Base-by-base conservation (phyloP, 306 rosid species). In the Quercus berberidifolia region DNA sequence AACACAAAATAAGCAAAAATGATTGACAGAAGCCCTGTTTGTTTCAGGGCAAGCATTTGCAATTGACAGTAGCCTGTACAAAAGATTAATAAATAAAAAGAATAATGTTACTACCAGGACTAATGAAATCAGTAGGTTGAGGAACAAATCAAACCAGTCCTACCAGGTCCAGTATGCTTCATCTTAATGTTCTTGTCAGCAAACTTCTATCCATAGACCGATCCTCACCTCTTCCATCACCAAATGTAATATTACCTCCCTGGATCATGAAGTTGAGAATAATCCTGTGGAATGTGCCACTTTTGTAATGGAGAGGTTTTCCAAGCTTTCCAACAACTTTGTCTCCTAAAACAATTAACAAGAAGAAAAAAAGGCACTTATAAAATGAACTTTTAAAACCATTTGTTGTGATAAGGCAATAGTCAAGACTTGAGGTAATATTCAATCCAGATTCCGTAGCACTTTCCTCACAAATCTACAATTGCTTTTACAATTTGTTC, bases 81-180 rank as follows among this genome's bases (percentile, higher is more conserved):
- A 41, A 80, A 72, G 20, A 65, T 35, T 35, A 79, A 69, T 75
- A 28, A 74, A 46, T 5, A 23, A 81, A 19, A 7, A 49, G 6
- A 6, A 4, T 5, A 31, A 18, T 30, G 1, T 31, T 58, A 69
- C 19, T 26, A 38, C 74, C 54, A 35, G 30, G 33, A 60, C 55
- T 43, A 71, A 3, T 38, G 57, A 26, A 73, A 30, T 74, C 43
- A 73, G 17, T 28, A 46, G 26, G 74, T 10, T 2, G 21, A 3
- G 31, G 31, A 2, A 1, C 30, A 18, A 9, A 54, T 4, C 33
- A 54, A 63, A 43, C 54, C 3, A 14, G 3, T 76, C 67, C 71
- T 69, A 95, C 99, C 99, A 83, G 99, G 99, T 49, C 92, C 98
- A 23, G 98, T 95, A 79, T 95, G 99, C 91, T 91, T 95, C 81